Evolutionary conservation across 1,139 yeast species (phyloP).

Genomic region (Scheffersomyces quercinus): DNA sequence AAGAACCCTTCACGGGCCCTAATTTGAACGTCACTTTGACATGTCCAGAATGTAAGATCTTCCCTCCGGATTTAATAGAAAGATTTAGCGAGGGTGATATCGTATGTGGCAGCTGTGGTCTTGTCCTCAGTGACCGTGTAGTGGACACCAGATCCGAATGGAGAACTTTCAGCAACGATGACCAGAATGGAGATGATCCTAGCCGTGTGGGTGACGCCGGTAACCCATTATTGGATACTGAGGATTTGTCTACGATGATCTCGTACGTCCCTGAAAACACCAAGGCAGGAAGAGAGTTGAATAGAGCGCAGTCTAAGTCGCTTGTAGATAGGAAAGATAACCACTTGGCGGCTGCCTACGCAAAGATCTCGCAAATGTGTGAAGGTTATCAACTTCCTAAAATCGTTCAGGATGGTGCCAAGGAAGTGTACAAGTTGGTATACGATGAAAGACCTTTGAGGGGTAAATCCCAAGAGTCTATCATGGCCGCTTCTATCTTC

Average conservation of each 20-base stretch:
- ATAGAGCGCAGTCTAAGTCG: constrained; percentile 84
- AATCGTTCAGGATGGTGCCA: constrained; percentile 96
- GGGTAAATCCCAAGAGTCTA: constrained; percentile 90
- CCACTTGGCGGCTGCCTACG: constrained; percentile 84
- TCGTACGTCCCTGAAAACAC: constrained; percentile 80
- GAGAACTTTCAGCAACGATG: constrained; percentile 97
- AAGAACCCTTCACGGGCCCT: constrained; percentile 49
- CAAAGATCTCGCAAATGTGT: constrained; percentile 92
- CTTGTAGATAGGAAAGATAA: constrained; percentile 86
- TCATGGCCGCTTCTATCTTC: constrained; percentile 95
- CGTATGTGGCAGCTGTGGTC: constrained; percentile 95
- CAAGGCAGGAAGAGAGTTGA: constrained; percentile 80
- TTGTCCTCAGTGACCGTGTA: constrained; percentile 87
- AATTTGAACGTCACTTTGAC: constrained; percentile 86
- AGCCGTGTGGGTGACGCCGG: constrained; percentile 99
- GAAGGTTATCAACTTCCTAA: constrained; percentile 95
- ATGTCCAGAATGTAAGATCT: constrained; percentile 94
- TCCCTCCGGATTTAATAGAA: constrained; percentile 94
- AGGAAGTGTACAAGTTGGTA: constrained; percentile 91
- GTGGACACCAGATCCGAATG: constrained; percentile 97
- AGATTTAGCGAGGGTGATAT: constrained; percentile 97
- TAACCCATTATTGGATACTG: constrained; percentile 90
- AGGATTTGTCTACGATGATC: constrained; percentile 89
- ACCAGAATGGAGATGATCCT: constrained; percentile 97
- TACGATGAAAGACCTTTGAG: constrained; percentile 84